These are phyloP conservation scores for Paraurostyla sp. DNA, from an alignment of 73 alveolate species.

Conservation along the genomic window DNA sequence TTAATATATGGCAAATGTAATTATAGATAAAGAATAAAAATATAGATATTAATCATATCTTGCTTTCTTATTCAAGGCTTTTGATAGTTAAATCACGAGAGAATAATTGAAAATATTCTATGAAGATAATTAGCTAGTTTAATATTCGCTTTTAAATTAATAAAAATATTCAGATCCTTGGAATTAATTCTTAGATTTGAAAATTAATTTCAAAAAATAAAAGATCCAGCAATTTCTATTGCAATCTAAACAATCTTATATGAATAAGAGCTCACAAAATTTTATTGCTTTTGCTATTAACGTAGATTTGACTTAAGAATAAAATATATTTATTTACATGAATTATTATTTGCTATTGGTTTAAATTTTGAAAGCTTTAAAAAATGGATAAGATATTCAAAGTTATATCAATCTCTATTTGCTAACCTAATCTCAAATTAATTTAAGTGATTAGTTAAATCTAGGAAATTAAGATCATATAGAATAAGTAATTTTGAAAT, in stretches of 20 bases:
- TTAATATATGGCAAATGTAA: not conserved
- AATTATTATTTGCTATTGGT: no score
- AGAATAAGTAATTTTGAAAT: no score
- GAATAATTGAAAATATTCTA: no score
- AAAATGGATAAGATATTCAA: not conserved
- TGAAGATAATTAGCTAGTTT: not conserved
- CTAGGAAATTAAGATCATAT: no score
- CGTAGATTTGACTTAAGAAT: no score
- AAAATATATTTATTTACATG: no score
- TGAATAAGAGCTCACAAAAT: not conserved
- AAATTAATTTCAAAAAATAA: not conserved
- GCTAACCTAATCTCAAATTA: not conserved
- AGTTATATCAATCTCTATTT: no score
- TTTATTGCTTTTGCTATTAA: not conserved
- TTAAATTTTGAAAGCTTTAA: not conserved
- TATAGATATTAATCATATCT: not conserved
- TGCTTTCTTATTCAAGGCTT: not conserved
- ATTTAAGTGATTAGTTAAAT: not conserved
- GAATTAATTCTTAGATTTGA: not conserved
- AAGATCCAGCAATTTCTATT: not conserved
- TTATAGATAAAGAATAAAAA: not conserved
- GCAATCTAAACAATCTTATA: not conserved
- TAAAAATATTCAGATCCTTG: not conserved
- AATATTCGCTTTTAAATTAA: not conserved
- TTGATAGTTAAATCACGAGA: no score